phyloP scores from a whole-genome alignment of 352 stramenopile species.

The Thalassiosira mediterranea region DNA sequence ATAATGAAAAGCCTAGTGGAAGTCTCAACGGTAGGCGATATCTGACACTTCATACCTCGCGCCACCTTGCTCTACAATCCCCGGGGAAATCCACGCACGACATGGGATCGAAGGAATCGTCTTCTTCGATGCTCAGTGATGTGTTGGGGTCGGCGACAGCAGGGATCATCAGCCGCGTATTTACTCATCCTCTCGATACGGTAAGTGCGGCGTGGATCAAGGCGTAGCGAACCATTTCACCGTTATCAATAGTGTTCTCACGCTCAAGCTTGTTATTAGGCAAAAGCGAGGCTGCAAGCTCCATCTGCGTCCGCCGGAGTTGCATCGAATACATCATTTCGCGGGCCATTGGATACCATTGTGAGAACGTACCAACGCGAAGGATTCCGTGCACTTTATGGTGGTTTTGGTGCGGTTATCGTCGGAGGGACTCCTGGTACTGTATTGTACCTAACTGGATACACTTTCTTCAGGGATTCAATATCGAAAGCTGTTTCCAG shows the following conservation, averaged over 20 bases:
- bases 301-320: conserved; percentile 1
- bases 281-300: conserved; percentile 75
- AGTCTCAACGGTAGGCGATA: too few relatives aligned
- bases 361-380: conserved; percentile 57
- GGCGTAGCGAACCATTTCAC: too few relatives aligned
- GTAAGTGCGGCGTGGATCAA: too few relatives aligned
- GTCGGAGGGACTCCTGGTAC: conserved; percentile 93
- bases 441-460: conserved; percentile 96
- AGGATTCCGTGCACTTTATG: conserved; percentile 87
- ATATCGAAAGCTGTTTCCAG: conserved; percentile 42
- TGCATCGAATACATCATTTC: conserved; percentile 44
- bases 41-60: too few relatives aligned
- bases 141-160: conserved; percentile 63
- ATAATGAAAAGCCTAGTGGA: too few relatives aligned
- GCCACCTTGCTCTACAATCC: too few relatives aligned
- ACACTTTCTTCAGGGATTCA: conserved; percentile 88
- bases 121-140: conserved; percentile 47
- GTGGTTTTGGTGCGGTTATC: conserved; percentile 93
- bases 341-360: conserved; percentile 70
- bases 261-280: too few relatives aligned
- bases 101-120: too few relatives aligned
- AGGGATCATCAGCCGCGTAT: conserved; percentile 66
- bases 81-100: too few relatives aligned
- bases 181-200: conserved; percentile 79
- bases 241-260: too few relatives aligned